Evolutionary conservation across 2,329 filamentous ascomycete species (phyloP).

Genomic region (Hymenoscyphus fructigenus): DNA sequence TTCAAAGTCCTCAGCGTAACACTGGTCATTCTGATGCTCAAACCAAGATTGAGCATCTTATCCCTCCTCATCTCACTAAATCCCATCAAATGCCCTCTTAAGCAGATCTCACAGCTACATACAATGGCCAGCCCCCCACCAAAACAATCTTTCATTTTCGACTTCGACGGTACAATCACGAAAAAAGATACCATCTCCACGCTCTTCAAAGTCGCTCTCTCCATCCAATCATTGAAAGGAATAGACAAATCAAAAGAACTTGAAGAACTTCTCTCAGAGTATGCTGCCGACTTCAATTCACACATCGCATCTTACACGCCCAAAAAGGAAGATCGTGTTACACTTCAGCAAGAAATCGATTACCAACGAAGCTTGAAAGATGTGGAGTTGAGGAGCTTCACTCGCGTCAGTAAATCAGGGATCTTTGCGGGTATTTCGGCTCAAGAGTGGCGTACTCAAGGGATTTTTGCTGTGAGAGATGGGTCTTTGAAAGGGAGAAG

Average conservation of each 20-base stretch:
- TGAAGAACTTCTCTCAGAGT: constrained; percentile 20
- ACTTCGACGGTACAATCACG: constrained; percentile 38
- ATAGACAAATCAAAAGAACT: constrained; percentile 14
- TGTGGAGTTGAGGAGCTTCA: constrained; percentile 31
- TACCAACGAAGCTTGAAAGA: constrained; percentile 23
- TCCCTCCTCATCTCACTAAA: background rate
- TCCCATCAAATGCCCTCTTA: background rate
- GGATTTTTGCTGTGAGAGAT: constrained; percentile 17
- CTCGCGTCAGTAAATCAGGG: constrained; percentile 26
- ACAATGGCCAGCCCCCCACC: background rate
- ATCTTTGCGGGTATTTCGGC: constrained; percentile 29
- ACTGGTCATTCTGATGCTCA: background rate
- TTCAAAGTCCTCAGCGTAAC: no score
- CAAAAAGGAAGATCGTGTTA: constrained; percentile 18
- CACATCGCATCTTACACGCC: constrained; percentile 24
- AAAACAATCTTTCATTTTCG: constrained; percentile 27
- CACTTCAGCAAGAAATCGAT: constrained; percentile 22
- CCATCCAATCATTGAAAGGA: constrained; percentile 14
- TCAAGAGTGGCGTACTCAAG: constrained; percentile 21
- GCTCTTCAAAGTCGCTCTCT: constrained; percentile 23
- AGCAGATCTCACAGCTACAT: background rate
- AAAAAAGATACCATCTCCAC: constrained; percentile 31
- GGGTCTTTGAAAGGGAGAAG: constrained; percentile 22
- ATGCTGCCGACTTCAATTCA: constrained; percentile 23
- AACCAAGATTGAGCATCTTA: background rate